Evolutionary conservation across 331 rosid species (phyloP), one percentile per base, ranked within the genome.

Genomic region (Acacia concinna): DNA sequence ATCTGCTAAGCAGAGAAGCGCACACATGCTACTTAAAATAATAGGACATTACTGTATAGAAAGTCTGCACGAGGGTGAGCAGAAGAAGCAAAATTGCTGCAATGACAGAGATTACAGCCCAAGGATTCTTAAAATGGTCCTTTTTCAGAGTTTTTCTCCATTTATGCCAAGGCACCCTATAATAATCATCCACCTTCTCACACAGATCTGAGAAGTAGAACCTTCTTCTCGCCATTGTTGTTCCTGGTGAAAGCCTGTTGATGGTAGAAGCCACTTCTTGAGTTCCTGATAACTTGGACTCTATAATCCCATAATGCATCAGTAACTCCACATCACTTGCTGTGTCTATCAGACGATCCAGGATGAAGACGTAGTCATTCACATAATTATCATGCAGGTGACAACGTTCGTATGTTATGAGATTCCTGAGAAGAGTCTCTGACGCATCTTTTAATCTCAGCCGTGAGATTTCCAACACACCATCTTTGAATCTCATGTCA

Each of bases 41-140:
- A n/a, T n/a, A n/a, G n/a, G n/a, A n/a, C n/a, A n/a, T n/a, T n/a
- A n/a, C n/a, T n/a, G n/a, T n/a, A n/a, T n/a, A n/a, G n/a, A n/a
- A n/a, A n/a, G 49, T 66, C 2, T 66, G 71, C 17, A 37, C 49
- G 0, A 66, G 8, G 49, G 71, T 66, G 47, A 66, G 71, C 10
- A 35, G 4, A 20, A 66, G 71, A 66, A 66, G 71, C 47, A 66
- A 31, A 66, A 66, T 37, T 66, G 71, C 71, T 8, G 71, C 71
- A 66, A 66, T 18, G 13, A 66, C 3, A n/a, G 71, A 66, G 47
- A 66, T 66, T 35, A 66, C 37, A 14, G 47, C 47, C 49, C 71
- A 66, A 35, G 49, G 71, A 37, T 37, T 66, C 9, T 18, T 37
- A n/a, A 66, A 66, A 15, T 37, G 37, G 71, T 66, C 71, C 31